phyloP scores from a whole-genome alignment of 2,329 filamentous ascomycete genomes.

The Lasiodiplodia hormozganensis region DNA sequence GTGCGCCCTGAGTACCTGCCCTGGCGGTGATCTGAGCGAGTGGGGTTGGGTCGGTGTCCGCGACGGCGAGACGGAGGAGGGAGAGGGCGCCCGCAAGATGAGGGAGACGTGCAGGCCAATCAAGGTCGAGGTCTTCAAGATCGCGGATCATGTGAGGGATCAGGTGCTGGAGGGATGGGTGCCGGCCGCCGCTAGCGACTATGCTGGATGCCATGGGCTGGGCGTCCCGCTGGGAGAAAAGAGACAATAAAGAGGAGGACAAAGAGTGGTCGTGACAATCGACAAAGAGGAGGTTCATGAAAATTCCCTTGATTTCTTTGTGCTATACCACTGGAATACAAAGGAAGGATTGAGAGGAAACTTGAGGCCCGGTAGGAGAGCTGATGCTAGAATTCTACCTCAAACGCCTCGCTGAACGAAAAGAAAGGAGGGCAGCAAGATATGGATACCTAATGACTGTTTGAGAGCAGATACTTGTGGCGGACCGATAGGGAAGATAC shows the following conservation, averaged over 20 bases:
- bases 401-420: no score
- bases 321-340: no score
- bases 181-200: slow-evolving; percentile 64
- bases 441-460: no score
- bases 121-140: slow-evolving; percentile 73
- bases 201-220: slow-evolving; percentile 72
- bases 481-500: no score
- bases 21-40: slow-evolving; percentile 79
- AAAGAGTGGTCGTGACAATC: no score
- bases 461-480: no score
- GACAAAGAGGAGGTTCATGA: no score
- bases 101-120: slow-evolving; percentile 74
- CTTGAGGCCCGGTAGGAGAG: no score
- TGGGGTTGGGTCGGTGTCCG: slow-evolving; percentile 72
- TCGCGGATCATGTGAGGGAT: slow-evolving; percentile 57
- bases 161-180: slow-evolving; percentile 62
- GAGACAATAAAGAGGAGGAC: neutral
- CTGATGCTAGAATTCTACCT: no score
- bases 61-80: slow-evolving; percentile 62
- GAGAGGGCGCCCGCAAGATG: slow-evolving; percentile 74
- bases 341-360: no score
- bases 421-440: no score
- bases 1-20: slow-evolving; percentile 72
- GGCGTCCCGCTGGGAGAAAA: slow-evolving; percentile 53
- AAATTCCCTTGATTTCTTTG: no score